These are phyloP conservation scores for Fusarium tanahbumbuense DNA, from an alignment of 2,329 filamentous ascomycete genomes.

Conservation along the genomic window DNA sequence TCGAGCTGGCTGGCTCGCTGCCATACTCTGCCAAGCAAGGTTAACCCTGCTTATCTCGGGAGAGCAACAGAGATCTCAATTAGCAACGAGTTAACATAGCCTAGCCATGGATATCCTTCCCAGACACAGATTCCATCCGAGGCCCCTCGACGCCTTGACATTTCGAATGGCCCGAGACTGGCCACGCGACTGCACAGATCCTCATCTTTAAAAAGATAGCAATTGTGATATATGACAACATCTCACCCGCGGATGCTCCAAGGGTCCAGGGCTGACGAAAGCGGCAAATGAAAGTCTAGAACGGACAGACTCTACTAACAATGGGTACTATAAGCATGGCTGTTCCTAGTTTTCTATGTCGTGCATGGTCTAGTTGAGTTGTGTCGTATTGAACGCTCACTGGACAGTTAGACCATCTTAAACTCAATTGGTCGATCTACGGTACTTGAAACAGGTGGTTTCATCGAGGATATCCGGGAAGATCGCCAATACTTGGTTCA, in stretches of 20 bases:
- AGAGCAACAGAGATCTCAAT: not conserved
- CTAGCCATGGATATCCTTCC: slow-evolving; percentile 1
- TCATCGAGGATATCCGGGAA: slow-evolving; percentile 13
- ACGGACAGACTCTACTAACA: not conserved
- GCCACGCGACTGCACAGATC: not conserved
- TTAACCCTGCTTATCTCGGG: slow-evolving; percentile 12
- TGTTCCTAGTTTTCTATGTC: slow-evolving; percentile 3
- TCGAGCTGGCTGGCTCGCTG: not conserved
- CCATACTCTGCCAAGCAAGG: not conserved
- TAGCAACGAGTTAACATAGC: not conserved
- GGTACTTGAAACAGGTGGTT: not conserved
- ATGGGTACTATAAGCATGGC: not conserved
- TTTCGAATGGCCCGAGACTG: not conserved
- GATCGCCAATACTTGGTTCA: not conserved
- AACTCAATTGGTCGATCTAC: slow-evolving; percentile 23
- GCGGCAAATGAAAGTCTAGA: not conserved
- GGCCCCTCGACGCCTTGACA: not conserved
- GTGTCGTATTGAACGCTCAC: not conserved
- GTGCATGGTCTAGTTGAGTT: slow-evolving; percentile 13
- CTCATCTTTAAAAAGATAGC: not conserved
- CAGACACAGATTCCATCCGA: not conserved
- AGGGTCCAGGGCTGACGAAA: not conserved
- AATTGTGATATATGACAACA: not conserved
- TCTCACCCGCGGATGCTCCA: not conserved
- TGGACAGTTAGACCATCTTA: not conserved